Evolutionary conservation across 192 early-diverging fungal genomes (phyloP).

Genomic region (Dispira parvispora): DNA sequence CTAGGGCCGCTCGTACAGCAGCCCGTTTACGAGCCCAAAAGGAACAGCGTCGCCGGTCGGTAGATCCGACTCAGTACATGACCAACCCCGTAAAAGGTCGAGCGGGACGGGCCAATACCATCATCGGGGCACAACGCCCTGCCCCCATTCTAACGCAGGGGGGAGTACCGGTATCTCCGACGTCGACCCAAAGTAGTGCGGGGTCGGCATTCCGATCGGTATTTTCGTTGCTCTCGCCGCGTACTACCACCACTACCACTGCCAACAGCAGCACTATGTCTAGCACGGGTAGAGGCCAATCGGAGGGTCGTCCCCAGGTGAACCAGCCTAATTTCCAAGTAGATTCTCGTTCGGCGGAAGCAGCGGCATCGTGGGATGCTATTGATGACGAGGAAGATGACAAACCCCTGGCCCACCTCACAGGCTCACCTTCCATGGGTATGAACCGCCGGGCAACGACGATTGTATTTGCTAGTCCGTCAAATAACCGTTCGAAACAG

Average conservation of each 20-base stretch:
- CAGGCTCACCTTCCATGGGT: not conserved
- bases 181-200: not conserved
- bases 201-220: not conserved
- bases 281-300: not conserved
- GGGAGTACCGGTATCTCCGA: not conserved
- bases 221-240: constrained; percentile 7
- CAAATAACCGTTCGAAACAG: not conserved
- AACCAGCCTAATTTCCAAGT: not conserved
- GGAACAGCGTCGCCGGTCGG: constrained; percentile 8
- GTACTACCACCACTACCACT: not conserved
- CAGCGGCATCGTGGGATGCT: constrained; percentile 1
- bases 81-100: not conserved
- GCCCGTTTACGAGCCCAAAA: not conserved
- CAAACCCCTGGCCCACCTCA: too few species aligned
- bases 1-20: constrained; percentile 3
- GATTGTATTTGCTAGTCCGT: not conserved
- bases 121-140: not conserved
- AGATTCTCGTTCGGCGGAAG: not conserved
- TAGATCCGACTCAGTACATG: not conserved
- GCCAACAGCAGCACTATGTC: not conserved
- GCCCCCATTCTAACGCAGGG: not conserved
- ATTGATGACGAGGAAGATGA: not conserved
- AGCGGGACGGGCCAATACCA: not conserved
- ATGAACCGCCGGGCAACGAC: not conserved
- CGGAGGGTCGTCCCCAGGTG: not conserved